Evolutionary conservation across 139 green algal species (phyloP).

Genomic region (Tetraselmis chui): DNA sequence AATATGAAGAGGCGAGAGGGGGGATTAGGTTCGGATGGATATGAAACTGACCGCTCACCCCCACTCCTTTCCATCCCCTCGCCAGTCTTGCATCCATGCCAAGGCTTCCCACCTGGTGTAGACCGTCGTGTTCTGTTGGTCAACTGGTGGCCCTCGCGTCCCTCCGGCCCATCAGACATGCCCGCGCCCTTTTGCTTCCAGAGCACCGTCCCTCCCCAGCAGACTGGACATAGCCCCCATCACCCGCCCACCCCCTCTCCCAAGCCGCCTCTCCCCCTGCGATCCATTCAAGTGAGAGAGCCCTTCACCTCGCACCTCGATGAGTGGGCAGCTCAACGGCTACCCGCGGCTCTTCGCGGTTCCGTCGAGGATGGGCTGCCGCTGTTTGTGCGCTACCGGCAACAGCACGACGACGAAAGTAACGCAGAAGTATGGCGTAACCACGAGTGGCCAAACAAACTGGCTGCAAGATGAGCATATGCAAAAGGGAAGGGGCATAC

Average conservation of each 20-base stretch:
- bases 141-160: constrained; percentile 7
- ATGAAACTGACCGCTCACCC: not conserved
- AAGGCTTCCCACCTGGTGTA: not conserved
- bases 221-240: too few relatives aligned
- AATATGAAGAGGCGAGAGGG: too few relatives aligned
- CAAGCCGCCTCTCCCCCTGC: not conserved
- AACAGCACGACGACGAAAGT: too few relatives aligned
- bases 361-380: not conserved
- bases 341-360: not conserved
- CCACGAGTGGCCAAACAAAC: too few relatives aligned
- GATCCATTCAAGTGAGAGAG: not conserved
- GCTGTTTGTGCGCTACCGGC: not conserved
- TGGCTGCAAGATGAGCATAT: too few relatives aligned
- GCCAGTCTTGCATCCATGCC: not conserved
- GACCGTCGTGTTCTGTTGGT: constrained; percentile 2
- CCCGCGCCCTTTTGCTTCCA: not conserved
- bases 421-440: too few relatives aligned
- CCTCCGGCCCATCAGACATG: not conserved
- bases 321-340: not conserved
- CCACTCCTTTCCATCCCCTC: not conserved
- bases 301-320: not conserved
- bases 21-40: too few relatives aligned
- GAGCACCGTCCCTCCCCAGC: not conserved
- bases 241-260: not conserved
- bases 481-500: too few relatives aligned